phyloP scores from a whole-genome alignment of 305 asterid species.

The Fraxinus latifolia region DNA sequence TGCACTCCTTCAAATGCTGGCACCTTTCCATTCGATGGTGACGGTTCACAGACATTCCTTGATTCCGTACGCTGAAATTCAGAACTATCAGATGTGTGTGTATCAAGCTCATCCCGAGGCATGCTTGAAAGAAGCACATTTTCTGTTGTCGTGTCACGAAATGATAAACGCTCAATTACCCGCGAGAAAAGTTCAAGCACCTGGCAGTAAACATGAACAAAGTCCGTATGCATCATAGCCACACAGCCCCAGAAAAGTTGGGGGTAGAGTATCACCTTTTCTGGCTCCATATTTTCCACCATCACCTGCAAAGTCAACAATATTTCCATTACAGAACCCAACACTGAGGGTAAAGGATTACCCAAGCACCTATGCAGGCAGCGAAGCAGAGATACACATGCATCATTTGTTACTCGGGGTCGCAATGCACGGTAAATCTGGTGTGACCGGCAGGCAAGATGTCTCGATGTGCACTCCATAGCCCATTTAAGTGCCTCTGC shows the following conservation, averaged over 20 bases:
- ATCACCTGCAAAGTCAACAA: conserved; percentile 91
- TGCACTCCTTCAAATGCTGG: conserved; percentile 94
- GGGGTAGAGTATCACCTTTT: conserved; percentile 91
- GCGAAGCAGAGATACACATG: conserved; percentile 90
- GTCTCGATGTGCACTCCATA: conserved; percentile 98
- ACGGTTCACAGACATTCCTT: conserved; percentile 45
- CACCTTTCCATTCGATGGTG: conserved; percentile 55
- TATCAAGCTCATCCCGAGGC: conserved; percentile 86
- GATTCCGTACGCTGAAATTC: conserved; percentile 73
- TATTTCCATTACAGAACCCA: conserved; percentile 94
- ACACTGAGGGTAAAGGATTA: conserved; percentile 88
- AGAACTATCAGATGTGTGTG: conserved; percentile 45
- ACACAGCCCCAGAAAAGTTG: conserved; percentile 99
- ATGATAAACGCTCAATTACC: conserved; percentile 82
- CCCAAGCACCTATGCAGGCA: conserved; percentile 93
- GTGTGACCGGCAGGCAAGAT: conserved; percentile 98
- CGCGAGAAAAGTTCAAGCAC: conserved; percentile 96
- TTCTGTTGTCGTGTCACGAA: conserved; percentile 94
- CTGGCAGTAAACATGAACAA: conserved; percentile 93
- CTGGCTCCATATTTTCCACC: conserved; percentile 99
- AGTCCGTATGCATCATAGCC: conserved; percentile 99
- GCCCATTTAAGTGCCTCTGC: conserved; percentile 99
- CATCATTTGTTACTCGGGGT: conserved; percentile 91
- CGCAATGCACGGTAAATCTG: conserved; percentile 95
- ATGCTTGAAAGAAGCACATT: conserved; percentile 98